Evolutionary conservation across 208 protist genomes (phyloP), one percentile per base, ranked within the genome.

Genomic region (Leishmania lainsoni): DNA sequence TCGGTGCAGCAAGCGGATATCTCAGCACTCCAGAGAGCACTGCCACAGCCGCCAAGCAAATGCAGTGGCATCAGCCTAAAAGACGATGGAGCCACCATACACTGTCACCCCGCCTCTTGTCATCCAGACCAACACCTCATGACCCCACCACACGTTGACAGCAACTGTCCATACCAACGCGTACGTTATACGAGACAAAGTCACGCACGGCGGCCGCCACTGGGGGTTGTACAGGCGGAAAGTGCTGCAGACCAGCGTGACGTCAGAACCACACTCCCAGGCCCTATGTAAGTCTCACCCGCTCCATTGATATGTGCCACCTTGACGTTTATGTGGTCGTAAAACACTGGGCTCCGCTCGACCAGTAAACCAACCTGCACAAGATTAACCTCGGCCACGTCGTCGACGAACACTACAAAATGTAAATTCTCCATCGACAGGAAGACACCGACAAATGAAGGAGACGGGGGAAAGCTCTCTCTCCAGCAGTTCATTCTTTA

Each of bases 391-490:
- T 3, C 42, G 5, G 0, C 48, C 4, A 78, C 68, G 51, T 77
- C 68, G 17, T 49, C 42, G 29, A 78, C 75, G 35, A 45, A 39
- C 10, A 77, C 32, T 17, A 75, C 68, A 9, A 79, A 69, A 76
- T 83, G 68, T 12, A 49, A 61, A 35, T 81, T 80, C 10, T 61
- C 56, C 74, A 80, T 76, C 6, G 56, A 80, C 3, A 75, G 32
- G 26, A 17, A 35, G 5, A 61, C 42, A n/a, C 49, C 49, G 16
- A 66, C 17, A 56, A 79, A 61, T 2, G 2, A 59, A 39, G 29
- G 20, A 22, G 17, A 29, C 3, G 49, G 10, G 4, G 45, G 10
- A 9, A 42, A 9, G 59, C 6, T 16, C 77, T 12, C 77, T 12
- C 0, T 35, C 6, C n/a, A 79, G 54, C 61, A 59, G 0, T 8